These are phyloP conservation scores for Trypanosoma caninum DNA, from an alignment of 208 protist species.

Conservation along the genomic window DNA sequence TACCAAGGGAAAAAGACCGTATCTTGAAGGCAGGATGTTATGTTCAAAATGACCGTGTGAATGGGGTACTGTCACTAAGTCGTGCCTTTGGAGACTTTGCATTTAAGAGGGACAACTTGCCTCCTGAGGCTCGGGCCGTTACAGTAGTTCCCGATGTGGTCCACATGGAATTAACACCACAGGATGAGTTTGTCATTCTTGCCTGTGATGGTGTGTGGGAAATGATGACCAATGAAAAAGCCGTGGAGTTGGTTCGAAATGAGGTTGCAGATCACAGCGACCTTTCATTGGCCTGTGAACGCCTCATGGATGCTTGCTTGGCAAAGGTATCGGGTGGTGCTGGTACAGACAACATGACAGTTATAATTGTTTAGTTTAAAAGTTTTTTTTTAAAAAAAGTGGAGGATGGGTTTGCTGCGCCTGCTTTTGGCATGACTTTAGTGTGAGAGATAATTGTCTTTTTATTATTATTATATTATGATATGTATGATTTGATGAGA, in stretches of 20 bases:
- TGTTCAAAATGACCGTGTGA: constrained; percentile 91
- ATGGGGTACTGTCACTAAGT: constrained; percentile 93
- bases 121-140: constrained; percentile 73
- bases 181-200: constrained; percentile 92
- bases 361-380: constrained; percentile 90
- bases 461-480: background rate
- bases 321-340: constrained; percentile 54
- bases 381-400: constrained; percentile 81
- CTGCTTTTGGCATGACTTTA: constrained; percentile 6
- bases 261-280: constrained; percentile 81
- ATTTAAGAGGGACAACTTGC: constrained; percentile 81
- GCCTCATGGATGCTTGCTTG: constrained; percentile 80
- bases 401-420: constrained; percentile 40
- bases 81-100: constrained; percentile 94
- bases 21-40: constrained; percentile 88
- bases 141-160: constrained; percentile 70
- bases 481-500: background rate
- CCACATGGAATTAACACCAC: constrained; percentile 70
- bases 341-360: constrained; percentile 92
- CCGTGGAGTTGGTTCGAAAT: constrained; percentile 86
- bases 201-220: constrained; percentile 94
- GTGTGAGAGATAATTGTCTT: background rate
- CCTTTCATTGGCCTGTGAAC: constrained; percentile 82
- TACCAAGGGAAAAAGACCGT: constrained; percentile 73
- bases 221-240: constrained; percentile 88